Evolutionary conservation across 2,329 filamentous ascomycete genomes (phyloP).

Genomic region (Orbilia javanica): DNA sequence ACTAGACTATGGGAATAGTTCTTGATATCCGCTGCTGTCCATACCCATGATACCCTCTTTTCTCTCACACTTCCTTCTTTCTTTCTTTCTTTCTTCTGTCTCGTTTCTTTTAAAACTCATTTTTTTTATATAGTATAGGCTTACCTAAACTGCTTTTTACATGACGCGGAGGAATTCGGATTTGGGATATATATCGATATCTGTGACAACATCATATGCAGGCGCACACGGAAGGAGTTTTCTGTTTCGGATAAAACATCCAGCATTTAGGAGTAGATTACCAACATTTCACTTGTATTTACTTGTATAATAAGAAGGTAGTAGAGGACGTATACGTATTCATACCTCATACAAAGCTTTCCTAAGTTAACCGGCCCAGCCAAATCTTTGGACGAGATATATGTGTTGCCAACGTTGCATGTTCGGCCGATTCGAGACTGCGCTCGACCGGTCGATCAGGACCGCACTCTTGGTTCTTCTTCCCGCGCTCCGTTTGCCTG

Average conservation of each 20-base stretch:
- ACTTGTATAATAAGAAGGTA: neutral
- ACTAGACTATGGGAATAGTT: slow-evolving; percentile 10
- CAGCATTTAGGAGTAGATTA: slow-evolving; percentile 4
- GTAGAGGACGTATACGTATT: too few species aligned
- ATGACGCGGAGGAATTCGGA: neutral
- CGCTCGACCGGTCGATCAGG: too few species aligned
- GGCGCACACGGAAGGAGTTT: slow-evolving; percentile 15
- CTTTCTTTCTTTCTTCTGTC: too few species aligned
- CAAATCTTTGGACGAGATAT: neutral
- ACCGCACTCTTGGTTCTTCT: neutral
- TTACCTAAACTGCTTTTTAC: slow-evolving; percentile 17
- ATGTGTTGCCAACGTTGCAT: slow-evolving; percentile 39
- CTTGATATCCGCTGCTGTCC: too few species aligned
- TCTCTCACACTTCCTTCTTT: neutral
- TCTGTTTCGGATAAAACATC: too few species aligned
- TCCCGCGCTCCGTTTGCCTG: neutral
- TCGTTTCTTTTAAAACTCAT: too few species aligned
- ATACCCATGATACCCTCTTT: neutral
- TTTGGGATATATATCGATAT: neutral
- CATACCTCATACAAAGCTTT: too few species aligned
- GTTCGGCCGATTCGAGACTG: neutral
- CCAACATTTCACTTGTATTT: neutral
- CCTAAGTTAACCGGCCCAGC: too few species aligned
- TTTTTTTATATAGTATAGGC: neutral
- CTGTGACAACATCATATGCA: neutral